These are phyloP conservation scores for Yamadazyma akitaensis DNA, from an alignment of 805 yeast genomes.

Conservation along the genomic window DNA sequence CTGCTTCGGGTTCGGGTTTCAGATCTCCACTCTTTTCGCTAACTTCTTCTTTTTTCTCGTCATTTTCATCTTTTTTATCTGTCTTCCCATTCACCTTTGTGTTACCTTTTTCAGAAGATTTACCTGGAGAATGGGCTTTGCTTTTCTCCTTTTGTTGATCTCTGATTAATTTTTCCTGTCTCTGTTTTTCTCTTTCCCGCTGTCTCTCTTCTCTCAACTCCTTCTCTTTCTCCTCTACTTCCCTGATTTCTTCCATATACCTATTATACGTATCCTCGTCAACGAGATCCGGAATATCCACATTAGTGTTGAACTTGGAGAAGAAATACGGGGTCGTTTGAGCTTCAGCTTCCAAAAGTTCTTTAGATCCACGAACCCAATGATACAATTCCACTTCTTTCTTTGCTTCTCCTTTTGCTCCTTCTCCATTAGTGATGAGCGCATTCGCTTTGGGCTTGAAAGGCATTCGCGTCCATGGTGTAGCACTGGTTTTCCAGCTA, in stretches of 20 bases:
- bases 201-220: conserved; percentile 16
- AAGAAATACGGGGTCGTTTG: conserved; percentile 54
- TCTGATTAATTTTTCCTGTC: conserved; percentile 7
- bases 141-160: conserved; percentile 10
- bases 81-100: neutral
- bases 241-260: conserved; percentile 44
- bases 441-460: conserved; percentile 49
- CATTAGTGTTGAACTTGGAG: conserved; percentile 66
- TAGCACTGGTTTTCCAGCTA: conserved; percentile 60
- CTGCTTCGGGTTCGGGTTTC: conserved; percentile 9
- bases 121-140: conserved; percentile 9
- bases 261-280: conserved; percentile 55
- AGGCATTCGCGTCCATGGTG: conserved; percentile 76
- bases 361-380: conserved; percentile 81
- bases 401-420: neutral
- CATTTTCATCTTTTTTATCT: conserved; percentile 1
- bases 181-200: conserved; percentile 14
- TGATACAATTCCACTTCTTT: conserved; percentile 48
- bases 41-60: conserved; percentile 21
- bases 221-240: conserved; percentile 18
- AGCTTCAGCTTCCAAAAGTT: conserved; percentile 25
- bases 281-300: conserved; percentile 68
- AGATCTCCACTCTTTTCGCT: conserved; percentile 11
- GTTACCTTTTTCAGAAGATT: conserved; percentile 1
- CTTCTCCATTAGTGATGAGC: neutral